Conservation (phyloP, 148 eudicot species). For the Persicaria maculosa region DNA sequence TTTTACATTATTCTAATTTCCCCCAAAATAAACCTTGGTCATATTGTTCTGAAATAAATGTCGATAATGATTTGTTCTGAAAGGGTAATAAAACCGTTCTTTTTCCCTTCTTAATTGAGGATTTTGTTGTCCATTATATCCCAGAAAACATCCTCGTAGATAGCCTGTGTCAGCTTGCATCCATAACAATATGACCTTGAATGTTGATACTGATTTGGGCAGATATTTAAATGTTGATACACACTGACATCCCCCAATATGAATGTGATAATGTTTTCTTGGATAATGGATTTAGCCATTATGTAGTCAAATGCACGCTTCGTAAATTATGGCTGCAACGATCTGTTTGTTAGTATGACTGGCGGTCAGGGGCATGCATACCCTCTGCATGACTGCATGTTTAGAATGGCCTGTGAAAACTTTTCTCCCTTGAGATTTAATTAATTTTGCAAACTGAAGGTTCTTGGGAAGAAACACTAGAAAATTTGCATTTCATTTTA, state of each 20-base stretch:
- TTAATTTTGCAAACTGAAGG: neutral
- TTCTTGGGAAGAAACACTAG: neutral
- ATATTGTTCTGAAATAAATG: neutral
- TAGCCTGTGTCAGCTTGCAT: no score
- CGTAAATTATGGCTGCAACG: neutral
- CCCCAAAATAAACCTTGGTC: neutral
- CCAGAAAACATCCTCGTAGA: no score
- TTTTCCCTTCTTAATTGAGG: neutral
- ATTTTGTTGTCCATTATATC: no score
- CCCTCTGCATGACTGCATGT: neutral
- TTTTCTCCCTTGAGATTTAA: neutral
- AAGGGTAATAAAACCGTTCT: neutral
- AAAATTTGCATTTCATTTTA: neutral
- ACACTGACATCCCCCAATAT: neutral
- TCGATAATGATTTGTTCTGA: neutral
- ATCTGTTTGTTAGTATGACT: neutral
- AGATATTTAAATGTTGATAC: neutral
- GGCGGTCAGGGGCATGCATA: neutral
- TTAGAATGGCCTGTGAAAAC: neutral
- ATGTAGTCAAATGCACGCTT: neutral
- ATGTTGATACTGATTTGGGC: neutral
- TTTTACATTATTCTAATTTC: neutral
- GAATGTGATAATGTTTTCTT: neutral
- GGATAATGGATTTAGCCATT: neutral
- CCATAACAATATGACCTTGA: neutral